Conservation (phyloP, 495 filamentous ascomycete genomes). For the Talaromyces trachyspermus region DNA sequence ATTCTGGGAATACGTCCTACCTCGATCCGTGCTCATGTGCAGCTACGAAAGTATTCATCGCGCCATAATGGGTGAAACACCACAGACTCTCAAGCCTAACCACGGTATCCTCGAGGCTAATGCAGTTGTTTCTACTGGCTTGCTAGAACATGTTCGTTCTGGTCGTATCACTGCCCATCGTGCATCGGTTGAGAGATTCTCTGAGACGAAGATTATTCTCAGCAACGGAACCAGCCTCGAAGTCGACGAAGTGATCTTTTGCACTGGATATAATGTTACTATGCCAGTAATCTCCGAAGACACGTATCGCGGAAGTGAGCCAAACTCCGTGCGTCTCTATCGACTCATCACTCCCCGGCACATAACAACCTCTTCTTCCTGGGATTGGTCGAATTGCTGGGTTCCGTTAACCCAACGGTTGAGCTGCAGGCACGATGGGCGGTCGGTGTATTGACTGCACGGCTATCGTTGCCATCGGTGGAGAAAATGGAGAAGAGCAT, state of each 20-base stretch:
- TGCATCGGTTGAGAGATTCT: conserved; percentile 9
- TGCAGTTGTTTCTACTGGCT: conserved; percentile 12
- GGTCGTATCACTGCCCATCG: conserved; percentile 14
- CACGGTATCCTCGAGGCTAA: conserved; percentile 14
- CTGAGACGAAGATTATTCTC: conserved; percentile 10
- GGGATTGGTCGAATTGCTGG: conserved; percentile 13
- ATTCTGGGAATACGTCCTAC: conserved; percentile 9
- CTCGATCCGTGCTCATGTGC: conserved; percentile 8
- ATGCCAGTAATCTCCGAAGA: conserved; percentile 11
- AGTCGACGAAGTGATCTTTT: conserved; percentile 16
- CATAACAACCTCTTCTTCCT: conserved; percentile 11
- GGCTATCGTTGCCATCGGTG: conserved; percentile 8
- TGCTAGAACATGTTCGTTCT: conserved; percentile 14
- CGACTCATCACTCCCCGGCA: conserved; percentile 8
- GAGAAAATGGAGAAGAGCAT: conserved; percentile 11
- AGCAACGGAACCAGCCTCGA: conserved; percentile 10
- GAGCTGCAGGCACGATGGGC: conserved; percentile 17
- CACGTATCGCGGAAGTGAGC: conserved; percentile 1
- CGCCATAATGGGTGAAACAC: conserved; percentile 8
- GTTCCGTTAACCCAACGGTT: conserved; percentile 13
- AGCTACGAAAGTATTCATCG: conserved; percentile 12
- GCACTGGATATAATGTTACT: conserved; percentile 14
- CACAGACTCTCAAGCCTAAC: conserved; percentile 10
- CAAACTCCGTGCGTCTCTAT: conserved; percentile 12
- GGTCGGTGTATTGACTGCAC: conserved; percentile 9